Conservation (phyloP, 345 rosid genomes). For the Crucihimalaya himalaica region DNA sequence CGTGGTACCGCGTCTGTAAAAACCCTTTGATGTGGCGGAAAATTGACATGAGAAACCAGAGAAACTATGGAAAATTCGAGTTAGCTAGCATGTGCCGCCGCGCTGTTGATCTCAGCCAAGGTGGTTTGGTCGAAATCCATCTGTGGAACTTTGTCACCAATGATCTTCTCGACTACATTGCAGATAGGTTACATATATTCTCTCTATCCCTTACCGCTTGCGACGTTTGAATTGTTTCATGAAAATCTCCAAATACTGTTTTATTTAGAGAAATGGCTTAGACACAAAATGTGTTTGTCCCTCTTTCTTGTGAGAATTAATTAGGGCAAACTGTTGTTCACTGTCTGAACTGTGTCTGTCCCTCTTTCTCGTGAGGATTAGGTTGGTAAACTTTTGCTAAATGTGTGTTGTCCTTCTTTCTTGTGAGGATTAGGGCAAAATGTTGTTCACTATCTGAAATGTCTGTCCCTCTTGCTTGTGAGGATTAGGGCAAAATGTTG, state of each 20-base stretch:
- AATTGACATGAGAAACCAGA: slow-evolving; percentile 43
- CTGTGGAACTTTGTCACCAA: slow-evolving; percentile 40
- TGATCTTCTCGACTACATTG: slow-evolving; percentile 45
- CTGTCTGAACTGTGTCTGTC: too few relatives aligned
- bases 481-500: too few relatives aligned
- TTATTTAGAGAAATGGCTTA: not conserved
- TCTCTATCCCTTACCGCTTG: not conserved
- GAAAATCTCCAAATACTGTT: not conserved
- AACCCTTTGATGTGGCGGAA: slow-evolving; percentile 53
- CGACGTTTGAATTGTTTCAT: not conserved
- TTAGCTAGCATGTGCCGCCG: slow-evolving; percentile 29
- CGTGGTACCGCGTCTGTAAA: slow-evolving; percentile 50
- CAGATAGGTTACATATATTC: slow-evolving; percentile 16
- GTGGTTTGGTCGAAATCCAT: slow-evolving; percentile 42
- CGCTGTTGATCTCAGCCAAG: slow-evolving; percentile 58
- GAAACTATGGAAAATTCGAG: not conserved
- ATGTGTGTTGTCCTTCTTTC: too few relatives aligned
- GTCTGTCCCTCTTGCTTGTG: too few relatives aligned
- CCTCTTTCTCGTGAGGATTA: too few relatives aligned
- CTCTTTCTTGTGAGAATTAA: too few relatives aligned
- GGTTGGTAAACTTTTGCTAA: too few relatives aligned
- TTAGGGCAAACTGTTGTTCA: too few relatives aligned
- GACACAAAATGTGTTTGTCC: too few relatives aligned
- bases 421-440: too few relatives aligned
- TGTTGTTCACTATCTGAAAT: too few relatives aligned